phyloP scores from a whole-genome alignment of 106 monocot species.

The Triglochin maritima region DNA sequence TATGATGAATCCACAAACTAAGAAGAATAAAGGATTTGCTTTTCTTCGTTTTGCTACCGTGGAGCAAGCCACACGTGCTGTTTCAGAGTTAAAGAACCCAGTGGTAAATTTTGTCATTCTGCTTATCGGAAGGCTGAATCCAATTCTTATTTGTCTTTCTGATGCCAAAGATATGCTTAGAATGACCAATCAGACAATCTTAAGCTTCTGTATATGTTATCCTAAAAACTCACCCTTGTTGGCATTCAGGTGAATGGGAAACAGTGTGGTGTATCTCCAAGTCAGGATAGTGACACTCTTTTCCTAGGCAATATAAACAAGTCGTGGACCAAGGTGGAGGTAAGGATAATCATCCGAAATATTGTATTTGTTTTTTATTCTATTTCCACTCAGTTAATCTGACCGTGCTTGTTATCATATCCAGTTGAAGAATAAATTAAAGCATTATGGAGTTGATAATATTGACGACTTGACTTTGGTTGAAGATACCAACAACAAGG shows the following conservation, averaged over 20 bases:
- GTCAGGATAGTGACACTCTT: slow-evolving; percentile 87
- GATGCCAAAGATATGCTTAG: no score
- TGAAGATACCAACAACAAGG: slow-evolving; percentile 70
- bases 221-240: background rate
- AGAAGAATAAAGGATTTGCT: slow-evolving; percentile 96
- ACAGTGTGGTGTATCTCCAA: slow-evolving; percentile 82
- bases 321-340: slow-evolving; percentile 83
- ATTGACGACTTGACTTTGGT: slow-evolving; percentile 63
- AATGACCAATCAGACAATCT: background rate
- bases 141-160: no score
- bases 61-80: slow-evolving; percentile 83
- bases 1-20: slow-evolving; percentile 66
- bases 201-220: background rate
- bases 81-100: slow-evolving; percentile 64
- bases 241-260: slow-evolving; percentile 59
- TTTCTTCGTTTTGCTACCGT: slow-evolving; percentile 87
- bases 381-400: background rate
- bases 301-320: slow-evolving; percentile 91
- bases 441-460: slow-evolving; percentile 67
- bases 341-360: slow-evolving; percentile 17
- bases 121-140: background rate
- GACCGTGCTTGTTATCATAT: background rate
- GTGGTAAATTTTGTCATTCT: slow-evolving; percentile 36
- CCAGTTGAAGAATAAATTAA: slow-evolving; percentile 75
- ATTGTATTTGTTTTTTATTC: background rate